phyloP scores from a whole-genome alignment of 352 stramenopile species.

The Plasmopara viticola region DNA sequence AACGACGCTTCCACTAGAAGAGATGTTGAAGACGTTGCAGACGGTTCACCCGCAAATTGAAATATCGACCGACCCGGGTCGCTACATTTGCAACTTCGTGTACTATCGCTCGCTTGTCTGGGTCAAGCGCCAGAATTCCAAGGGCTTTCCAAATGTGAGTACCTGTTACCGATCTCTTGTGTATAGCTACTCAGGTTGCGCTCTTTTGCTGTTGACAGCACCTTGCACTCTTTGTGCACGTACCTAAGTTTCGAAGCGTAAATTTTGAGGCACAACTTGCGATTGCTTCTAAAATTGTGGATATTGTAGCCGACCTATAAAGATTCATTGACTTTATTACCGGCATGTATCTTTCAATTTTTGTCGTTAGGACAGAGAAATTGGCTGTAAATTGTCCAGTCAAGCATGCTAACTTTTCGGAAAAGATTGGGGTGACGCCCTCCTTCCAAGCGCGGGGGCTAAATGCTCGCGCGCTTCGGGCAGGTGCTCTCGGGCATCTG shows the following conservation, averaged over 20 bases:
- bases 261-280: slow-evolving; percentile 51
- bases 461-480: too few relatives aligned
- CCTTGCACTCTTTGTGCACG: slow-evolving; percentile 69
- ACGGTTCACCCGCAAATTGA: slow-evolving; percentile 23
- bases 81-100: slow-evolving; percentile 86
- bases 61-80: slow-evolving; percentile 67
- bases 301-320: slow-evolving; percentile 27
- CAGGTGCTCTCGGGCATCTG: too few relatives aligned
- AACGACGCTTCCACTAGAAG: slow-evolving; percentile 51
- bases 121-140: slow-evolving; percentile 35
- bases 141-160: slow-evolving; percentile 29
- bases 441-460: too few relatives aligned
- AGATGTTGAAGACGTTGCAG: slow-evolving; percentile 41
- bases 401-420: too few relatives aligned
- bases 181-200: background rate
- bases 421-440: too few relatives aligned
- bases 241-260: slow-evolving; percentile 58
- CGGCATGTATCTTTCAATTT: too few relatives aligned
- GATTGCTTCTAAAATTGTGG: slow-evolving; percentile 54
- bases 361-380: too few relatives aligned
- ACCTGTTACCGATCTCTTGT: background rate
- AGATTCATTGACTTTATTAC: too few relatives aligned
- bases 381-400: too few relatives aligned
- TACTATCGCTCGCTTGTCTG: slow-evolving; percentile 77
- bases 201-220: slow-evolving; percentile 26